phyloP scores from a whole-genome alignment of 2,329 filamentous ascomycete genomes.

The Torrubiellomyces zombiae region DNA sequence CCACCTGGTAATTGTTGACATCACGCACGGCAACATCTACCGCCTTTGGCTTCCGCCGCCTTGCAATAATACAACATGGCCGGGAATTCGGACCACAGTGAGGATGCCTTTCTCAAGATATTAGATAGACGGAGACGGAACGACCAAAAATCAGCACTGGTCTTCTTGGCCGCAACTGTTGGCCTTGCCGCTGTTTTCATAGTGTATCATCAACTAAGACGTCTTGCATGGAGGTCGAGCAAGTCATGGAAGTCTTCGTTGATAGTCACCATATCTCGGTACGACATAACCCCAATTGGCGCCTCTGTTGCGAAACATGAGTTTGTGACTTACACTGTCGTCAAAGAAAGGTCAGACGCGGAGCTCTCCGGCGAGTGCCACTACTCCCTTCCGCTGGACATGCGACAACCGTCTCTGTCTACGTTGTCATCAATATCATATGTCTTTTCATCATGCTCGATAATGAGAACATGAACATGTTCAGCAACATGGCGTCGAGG shows the following conservation, averaged over 20 bases:
- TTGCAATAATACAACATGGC: too few species aligned
- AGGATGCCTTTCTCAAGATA: too few species aligned
- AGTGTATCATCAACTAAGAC: slow-evolving; percentile 3
- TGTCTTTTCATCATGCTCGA: slow-evolving; percentile 18
- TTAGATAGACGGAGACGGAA: too few species aligned
- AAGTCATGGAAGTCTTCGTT: not conserved
- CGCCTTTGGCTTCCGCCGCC: too few species aligned
- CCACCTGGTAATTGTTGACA: too few species aligned
- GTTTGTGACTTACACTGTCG: too few species aligned
- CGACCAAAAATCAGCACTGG: slow-evolving; percentile 3
- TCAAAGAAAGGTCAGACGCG: slow-evolving; percentile 13
- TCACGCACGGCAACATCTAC: too few species aligned
- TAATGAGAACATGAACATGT: slow-evolving; percentile 11
- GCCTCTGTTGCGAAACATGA: too few species aligned
- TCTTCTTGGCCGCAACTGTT: slow-evolving; percentile 3
- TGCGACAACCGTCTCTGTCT: slow-evolving; percentile 11
- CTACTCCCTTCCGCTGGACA: slow-evolving; percentile 18
- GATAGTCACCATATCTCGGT: slow-evolving; percentile 2
- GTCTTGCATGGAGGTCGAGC: too few species aligned
- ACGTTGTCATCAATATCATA: slow-evolving; percentile 17
- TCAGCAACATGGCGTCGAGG: slow-evolving; percentile 19
- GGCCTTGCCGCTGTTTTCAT: slow-evolving; percentile 3
- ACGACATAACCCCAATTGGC: not conserved
- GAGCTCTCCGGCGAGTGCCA: slow-evolving; percentile 11
- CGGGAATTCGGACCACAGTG: too few species aligned